These are phyloP conservation scores for Colletotrichum sansevieriae DNA, from an alignment of 2,329 filamentous ascomycete species.

Conservation along the genomic window DNA sequence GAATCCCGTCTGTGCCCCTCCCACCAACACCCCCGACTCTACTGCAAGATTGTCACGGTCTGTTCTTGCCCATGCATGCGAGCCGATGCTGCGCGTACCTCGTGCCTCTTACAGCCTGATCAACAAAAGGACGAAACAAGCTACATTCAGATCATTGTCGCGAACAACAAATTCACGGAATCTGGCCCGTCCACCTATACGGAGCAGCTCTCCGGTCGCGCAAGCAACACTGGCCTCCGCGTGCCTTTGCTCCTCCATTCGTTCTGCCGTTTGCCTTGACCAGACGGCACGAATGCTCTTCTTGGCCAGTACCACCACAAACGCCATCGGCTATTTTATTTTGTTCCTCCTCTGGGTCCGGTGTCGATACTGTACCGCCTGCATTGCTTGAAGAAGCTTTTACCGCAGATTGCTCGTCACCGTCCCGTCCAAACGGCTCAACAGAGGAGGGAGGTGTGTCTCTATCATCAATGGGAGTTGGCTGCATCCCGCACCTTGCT, in stretches of 20 bases:
- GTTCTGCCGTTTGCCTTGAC: not conserved
- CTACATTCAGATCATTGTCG: not conserved
- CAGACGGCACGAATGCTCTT: not conserved
- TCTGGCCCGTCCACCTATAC: not conserved
- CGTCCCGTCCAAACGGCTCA: slow-evolving; percentile 3
- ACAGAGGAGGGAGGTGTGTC: not conserved
- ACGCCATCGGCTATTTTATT: not conserved
- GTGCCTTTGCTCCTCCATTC: slow-evolving; percentile 1
- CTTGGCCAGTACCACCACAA: slow-evolving; percentile 10
- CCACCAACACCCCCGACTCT: not conserved
- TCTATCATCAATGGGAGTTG: slow-evolving; percentile 21
- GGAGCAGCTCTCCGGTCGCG: slow-evolving; percentile 7
- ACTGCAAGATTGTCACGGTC: slow-evolving; percentile 29
- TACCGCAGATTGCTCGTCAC: slow-evolving; percentile 19
- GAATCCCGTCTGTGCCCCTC: slow-evolving; percentile 8
- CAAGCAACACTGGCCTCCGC: slow-evolving; percentile 18
- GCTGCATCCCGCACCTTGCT: slow-evolving; percentile 26
- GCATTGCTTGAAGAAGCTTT: slow-evolving; percentile 10
- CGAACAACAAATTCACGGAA: slow-evolving; percentile 14
- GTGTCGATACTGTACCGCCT: not conserved
- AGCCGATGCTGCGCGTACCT: not conserved
- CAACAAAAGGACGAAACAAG: slow-evolving; percentile 24
- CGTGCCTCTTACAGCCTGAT: not conserved
- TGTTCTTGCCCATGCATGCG: slow-evolving; percentile 27
- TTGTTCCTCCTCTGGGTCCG: not conserved